These are phyloP conservation scores for Murraya paniculata DNA, from an alignment of 345 rosid species.

Conservation along the genomic window DNA sequence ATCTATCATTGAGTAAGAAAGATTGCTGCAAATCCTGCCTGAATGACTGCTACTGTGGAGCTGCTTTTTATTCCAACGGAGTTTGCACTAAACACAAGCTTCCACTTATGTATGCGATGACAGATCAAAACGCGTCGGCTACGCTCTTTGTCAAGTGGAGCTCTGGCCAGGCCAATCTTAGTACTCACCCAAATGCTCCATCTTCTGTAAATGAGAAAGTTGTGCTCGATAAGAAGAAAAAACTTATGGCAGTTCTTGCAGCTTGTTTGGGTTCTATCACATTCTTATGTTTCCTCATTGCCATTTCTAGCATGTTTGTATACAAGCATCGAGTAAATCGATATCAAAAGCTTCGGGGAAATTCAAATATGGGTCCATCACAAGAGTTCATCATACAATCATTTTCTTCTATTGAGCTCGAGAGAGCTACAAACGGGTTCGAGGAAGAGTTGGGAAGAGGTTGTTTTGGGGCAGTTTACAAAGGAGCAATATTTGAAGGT, in stretches of 20 bases:
- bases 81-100: constrained; percentile 15
- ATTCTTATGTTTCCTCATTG: constrained; percentile 9
- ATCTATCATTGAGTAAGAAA: not conserved
- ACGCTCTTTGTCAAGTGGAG: not conserved
- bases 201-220: not conserved
- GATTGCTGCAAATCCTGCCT: constrained; percentile 23
- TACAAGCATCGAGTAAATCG: not conserved
- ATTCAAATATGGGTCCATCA: not conserved
- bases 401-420: constrained; percentile 19
- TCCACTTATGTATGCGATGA: not conserved
- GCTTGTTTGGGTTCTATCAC: constrained; percentile 10
- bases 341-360: not conserved
- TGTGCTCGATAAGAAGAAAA: not conserved
- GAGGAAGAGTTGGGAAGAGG: constrained; percentile 18
- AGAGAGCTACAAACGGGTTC: constrained; percentile 23
- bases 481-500: constrained; percentile 8
- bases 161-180: not conserved
- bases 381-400: not conserved
- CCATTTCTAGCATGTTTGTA: constrained; percentile 1
- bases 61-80: not conserved
- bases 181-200: fast-evolving
- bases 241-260: not conserved
- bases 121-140: not conserved
- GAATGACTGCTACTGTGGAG: constrained; percentile 27
- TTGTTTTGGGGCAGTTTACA: constrained; percentile 22